Percentiles rank a stretch among this genome's conserved stretches.
phyloP scores from a whole-genome alignment of 1,284 basidiomycete species.

The Malassezia sp. region DNA sequence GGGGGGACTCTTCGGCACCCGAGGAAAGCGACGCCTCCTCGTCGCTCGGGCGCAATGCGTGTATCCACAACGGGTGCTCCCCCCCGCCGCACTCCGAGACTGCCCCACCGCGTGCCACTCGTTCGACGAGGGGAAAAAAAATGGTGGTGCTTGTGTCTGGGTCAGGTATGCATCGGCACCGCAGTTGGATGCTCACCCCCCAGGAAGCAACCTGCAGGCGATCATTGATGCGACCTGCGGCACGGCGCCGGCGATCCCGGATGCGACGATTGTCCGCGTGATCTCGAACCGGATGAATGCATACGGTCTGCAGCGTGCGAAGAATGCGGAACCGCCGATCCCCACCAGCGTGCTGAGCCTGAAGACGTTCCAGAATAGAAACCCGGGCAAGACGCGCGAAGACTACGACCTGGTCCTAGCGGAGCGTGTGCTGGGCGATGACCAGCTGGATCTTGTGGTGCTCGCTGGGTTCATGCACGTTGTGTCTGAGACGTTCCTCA shows the following conservation, averaged over 20 bases:
- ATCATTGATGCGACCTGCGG: constrained; percentile 72
- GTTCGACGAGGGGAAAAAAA: no score
- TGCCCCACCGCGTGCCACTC: not conserved
- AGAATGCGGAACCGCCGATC: constrained; percentile 57
- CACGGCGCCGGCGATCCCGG: constrained; percentile 48
- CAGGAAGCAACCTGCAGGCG: constrained; percentile 89
- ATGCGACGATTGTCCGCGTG: constrained; percentile 65
- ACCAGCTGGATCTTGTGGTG: constrained; percentile 61
- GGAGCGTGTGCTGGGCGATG: constrained; percentile 54
- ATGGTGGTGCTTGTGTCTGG: constrained; percentile 44
- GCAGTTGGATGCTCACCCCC: no score
- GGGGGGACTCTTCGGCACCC: no score
- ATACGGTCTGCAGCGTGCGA: constrained; percentile 74
- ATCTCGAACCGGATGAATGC: constrained; percentile 86
- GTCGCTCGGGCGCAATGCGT: no score
- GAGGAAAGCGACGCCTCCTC: no score
- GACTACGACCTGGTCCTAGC: constrained; percentile 83
- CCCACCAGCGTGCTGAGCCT: constrained; percentile 72
- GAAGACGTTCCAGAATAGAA: constrained; percentile 68
- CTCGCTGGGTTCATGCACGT: constrained; percentile 98
- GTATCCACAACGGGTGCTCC: constrained; percentile 3
- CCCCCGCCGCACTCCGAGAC: not conserved
- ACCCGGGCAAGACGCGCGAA: constrained; percentile 58
- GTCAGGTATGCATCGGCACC: no score
- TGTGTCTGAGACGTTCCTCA: constrained; percentile 53